Conservation (phyloP, 441 rosid species). For the Francoa sonchifolia region DNA sequence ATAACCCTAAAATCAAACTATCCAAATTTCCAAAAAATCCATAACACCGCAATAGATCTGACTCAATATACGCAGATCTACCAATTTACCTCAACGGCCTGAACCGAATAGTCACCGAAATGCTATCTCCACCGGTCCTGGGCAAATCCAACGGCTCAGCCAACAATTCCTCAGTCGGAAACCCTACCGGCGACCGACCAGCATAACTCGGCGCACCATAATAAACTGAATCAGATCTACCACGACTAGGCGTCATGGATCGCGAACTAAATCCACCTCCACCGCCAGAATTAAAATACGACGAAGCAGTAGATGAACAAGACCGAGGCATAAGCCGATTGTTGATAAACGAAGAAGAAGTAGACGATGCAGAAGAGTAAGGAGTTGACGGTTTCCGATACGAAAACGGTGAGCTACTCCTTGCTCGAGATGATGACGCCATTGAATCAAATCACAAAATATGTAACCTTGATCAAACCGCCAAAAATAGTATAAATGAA, state of each 20-base stretch:
- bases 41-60: conserved; percentile 35
- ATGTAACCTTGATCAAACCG: conserved; percentile 21
- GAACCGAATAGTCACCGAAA: conserved; percentile 95
- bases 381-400: conserved; percentile 62
- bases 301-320: conserved; percentile 64
- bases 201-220: conserved; percentile 33
- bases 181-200: conserved; percentile 37
- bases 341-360: conserved; percentile 46
- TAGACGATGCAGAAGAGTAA: conserved; percentile 61
- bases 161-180: conserved; percentile 52
- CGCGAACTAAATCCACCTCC: conserved; percentile 37
- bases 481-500: conserved; percentile 8
- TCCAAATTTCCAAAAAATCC: conserved; percentile 10
- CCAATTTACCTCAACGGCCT: conserved; percentile 75
- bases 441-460: conserved; percentile 13
- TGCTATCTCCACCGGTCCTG: conserved; percentile 74
- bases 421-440: conserved; percentile 80
- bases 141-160: conserved; percentile 50
- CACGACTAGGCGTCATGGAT: conserved; percentile 66
- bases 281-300: conserved; percentile 37
- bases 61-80: conserved; percentile 45
- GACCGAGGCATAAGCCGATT: conserved; percentile 66
- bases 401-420: conserved; percentile 86
- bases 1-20: conserved; percentile 5
- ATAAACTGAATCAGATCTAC: conserved; percentile 42